Evolutionary conservation across 768 basidiomycete species (phyloP).

Genomic region (Trametes elegans): DNA sequence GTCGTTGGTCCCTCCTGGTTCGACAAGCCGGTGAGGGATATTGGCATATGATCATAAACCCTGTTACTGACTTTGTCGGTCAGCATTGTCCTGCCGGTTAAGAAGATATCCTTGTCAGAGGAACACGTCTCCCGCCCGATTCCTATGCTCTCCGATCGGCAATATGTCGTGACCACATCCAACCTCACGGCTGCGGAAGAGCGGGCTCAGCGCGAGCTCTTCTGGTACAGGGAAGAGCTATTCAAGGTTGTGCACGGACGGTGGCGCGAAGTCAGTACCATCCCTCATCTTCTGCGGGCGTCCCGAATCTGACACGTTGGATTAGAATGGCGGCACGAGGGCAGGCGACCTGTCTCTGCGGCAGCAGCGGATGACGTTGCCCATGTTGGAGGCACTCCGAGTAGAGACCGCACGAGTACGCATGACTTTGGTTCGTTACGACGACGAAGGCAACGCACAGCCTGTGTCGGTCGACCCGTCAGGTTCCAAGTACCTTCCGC

Average conservation of each 20-base stretch:
- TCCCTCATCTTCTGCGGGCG: neutral
- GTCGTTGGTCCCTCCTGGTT: slow-evolving; percentile 81
- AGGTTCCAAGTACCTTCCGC: slow-evolving; percentile 48
- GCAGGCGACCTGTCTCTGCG: slow-evolving; percentile 76
- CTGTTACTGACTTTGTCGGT: neutral
- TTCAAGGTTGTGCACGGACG: slow-evolving; percentile 63
- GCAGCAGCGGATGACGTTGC: slow-evolving; percentile 69
- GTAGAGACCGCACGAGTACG: slow-evolving; percentile 62
- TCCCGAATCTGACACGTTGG: neutral
- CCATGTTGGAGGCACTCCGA: slow-evolving; percentile 77
- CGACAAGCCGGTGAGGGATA: slow-evolving; percentile 66
- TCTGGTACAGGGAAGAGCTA: slow-evolving; percentile 95
- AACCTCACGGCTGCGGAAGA: slow-evolving; percentile 59
- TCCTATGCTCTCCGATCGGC: slow-evolving; percentile 82
- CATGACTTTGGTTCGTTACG: slow-evolving; percentile 45
- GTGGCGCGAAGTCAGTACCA: slow-evolving; percentile 79
- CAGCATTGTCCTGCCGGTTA: slow-evolving; percentile 70
- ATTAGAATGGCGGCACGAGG: slow-evolving; percentile 75
- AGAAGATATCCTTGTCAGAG: slow-evolving; percentile 61
- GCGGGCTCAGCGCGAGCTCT: slow-evolving; percentile 70
- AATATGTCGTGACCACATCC: slow-evolving; percentile 85
- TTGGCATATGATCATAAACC: neutral
- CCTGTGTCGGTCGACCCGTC: slow-evolving; percentile 26
- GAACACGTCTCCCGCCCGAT: slow-evolving; percentile 63
- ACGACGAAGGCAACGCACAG: slow-evolving; percentile 19